phyloP scores from a whole-genome alignment of 306 rosid genomes.

The Dryas alaskensis region DNA sequence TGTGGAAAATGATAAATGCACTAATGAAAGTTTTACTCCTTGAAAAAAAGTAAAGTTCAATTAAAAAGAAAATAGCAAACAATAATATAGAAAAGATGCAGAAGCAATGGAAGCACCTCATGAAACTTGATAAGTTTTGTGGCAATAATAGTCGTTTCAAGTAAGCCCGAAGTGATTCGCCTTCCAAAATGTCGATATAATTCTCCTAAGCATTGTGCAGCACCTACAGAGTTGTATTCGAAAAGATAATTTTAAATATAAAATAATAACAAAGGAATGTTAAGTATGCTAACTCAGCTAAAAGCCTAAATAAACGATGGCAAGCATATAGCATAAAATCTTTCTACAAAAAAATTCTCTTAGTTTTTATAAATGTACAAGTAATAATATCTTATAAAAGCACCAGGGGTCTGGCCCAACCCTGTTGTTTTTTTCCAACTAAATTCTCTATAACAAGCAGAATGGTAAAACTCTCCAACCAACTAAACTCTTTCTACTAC shows the following conservation, averaged over 20 bases:
- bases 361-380: not conserved
- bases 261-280: not conserved
- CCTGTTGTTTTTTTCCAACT: not conserved
- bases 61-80: not conserved
- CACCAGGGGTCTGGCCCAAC: not conserved
- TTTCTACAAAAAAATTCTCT: not conserved
- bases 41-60: not conserved
- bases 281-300: not conserved
- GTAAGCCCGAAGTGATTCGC: conserved; percentile 87
- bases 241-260: conserved; percentile 6
- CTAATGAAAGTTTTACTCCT: not conserved
- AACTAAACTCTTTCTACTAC: not conserved
- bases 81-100: conserved; percentile 23
- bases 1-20: not conserved
- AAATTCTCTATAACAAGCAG: not conserved
- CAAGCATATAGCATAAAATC: not conserved
- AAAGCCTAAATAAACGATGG: not conserved
- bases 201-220: conserved; percentile 91
- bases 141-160: conserved; percentile 77
- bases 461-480: not conserved
- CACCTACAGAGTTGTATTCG: conserved; percentile 51
- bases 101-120: conserved; percentile 58
- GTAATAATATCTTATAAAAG: not conserved
- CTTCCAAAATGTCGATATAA: conserved; percentile 88
- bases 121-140: conserved; percentile 69